Evolutionary conservation across 495 filamentous ascomycete species (phyloP), one percentile per base, ranked within the genome.

Genomic region (Patellaria atrata): DNA sequence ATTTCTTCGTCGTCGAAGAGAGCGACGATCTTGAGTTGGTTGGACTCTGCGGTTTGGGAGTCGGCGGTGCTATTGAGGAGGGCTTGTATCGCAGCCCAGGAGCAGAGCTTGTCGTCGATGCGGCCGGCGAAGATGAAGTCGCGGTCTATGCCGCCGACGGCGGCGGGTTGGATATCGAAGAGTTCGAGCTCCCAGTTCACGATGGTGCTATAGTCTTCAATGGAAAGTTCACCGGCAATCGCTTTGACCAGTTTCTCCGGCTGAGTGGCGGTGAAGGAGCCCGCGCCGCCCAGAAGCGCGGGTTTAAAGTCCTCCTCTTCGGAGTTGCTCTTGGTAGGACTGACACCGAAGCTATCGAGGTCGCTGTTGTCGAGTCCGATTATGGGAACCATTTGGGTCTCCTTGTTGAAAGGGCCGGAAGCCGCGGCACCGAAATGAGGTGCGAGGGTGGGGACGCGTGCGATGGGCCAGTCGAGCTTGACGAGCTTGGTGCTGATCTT

Each of bases 181-280:
- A 97, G 76, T 56, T 97, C 89, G n/a, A 94, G 71, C 48, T 97
- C 89, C 89, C 89, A 97, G 56, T 82, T 87, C 17, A 94, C 59
- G 40, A 97, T 94, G 34, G 62, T 70, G 55, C 58, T 64, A 58
- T 64, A 64, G 48, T 84, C 73, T 9, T 63, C 60, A 42, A 93
- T 73, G 3, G 64, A 65, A 20, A 94, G 68, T 48, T 89, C 69
- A 4, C 61, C 60, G 14, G 75, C 70, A 53, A 97, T 91, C 9
- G 83, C 72, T 50, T 77, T 76, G 31, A 94, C 83, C 8, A 97
- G 68, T 29, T 75, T 75, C 27, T 74, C 68, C 0, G 89, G 86
- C 48, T 97, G 89, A 2, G 77, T 87, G 6, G 77, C 60, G 13
- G 67, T 63, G 48, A 94, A 97, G 2, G 71, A 71, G 27, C 75